A percentile compares a stretch with the other conserved stretches of the same genome.
Conservation (phyloP, 495 filamentous ascomycete species). For the Xylaria bambusicola region DNA sequence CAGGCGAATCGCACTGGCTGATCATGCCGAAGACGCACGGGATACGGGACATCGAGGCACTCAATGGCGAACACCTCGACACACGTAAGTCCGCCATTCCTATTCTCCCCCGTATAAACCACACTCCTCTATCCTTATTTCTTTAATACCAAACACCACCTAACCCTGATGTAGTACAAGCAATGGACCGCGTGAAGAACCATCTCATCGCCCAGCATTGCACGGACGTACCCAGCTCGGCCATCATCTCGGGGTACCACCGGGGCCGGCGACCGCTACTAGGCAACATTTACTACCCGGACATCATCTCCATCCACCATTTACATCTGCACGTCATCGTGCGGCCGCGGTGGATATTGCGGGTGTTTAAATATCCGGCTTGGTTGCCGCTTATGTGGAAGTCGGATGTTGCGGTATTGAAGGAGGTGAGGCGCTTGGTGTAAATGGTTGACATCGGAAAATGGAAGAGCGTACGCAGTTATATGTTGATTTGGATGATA, state of each 20-base stretch:
- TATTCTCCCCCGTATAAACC: too few relatives aligned
- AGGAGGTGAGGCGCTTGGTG: conserved; percentile 1
- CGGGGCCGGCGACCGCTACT: conserved; percentile 21
- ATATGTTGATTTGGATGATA: too few relatives aligned
- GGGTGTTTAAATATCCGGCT: conserved; percentile 24
- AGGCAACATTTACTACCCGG: conserved; percentile 20
- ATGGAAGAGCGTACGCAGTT: too few relatives aligned
- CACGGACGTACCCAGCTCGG: conserved; percentile 2
- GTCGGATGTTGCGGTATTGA: conserved; percentile 16
- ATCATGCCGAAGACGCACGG: conserved; percentile 24
- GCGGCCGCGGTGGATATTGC: conserved; percentile 11
- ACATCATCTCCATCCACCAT: conserved; percentile 27
- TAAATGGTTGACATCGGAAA: too few relatives aligned
- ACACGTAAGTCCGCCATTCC: background rate
- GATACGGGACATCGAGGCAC: conserved; percentile 21
- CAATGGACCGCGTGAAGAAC: background rate
- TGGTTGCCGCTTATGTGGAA: conserved; percentile 31
- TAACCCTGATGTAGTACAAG: background rate
- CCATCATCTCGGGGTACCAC: conserved; percentile 21
- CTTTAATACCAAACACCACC: background rate
- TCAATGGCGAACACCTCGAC: conserved; percentile 5
- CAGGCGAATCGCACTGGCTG: conserved; percentile 23
- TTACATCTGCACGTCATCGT: conserved; percentile 26
- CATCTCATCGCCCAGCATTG: conserved; percentile 13
- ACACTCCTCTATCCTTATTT: too few relatives aligned